Evolutionary conservation across 1,284 basidiomycete genomes (phyloP).

Genomic region (Heterobasidion parviporum): DNA sequence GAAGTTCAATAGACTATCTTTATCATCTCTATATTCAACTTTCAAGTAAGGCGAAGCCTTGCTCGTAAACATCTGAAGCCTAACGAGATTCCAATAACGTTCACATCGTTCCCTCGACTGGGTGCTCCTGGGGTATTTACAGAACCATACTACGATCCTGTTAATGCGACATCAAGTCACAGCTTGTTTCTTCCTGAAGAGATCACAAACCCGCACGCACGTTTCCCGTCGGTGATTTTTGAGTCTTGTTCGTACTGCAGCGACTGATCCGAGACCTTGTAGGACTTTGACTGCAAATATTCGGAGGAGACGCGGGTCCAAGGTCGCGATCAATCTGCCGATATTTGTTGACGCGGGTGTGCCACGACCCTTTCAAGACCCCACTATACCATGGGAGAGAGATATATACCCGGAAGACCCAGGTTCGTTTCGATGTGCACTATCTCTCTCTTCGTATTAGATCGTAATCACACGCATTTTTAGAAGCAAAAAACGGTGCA

Average conservation of each 20-base stretch:
- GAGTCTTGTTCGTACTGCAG: not conserved
- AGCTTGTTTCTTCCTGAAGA: conserved; percentile 94
- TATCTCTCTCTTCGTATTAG: not conserved
- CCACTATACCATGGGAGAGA: conserved; percentile 82
- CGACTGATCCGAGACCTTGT: not conserved
- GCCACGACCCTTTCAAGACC: conserved; percentile 84
- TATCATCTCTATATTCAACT: not conserved
- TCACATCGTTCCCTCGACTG: conserved; percentile 93
- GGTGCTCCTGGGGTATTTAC: conserved; percentile 88
- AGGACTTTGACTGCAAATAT: conserved; percentile 97
- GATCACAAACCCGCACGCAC: conserved; percentile 93
- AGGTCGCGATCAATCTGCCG: conserved; percentile 95
- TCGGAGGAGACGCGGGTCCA: conserved; percentile 80
- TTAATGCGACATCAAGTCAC: conserved; percentile 73
- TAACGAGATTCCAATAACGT: conserved; percentile 86
- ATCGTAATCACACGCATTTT: not conserved
- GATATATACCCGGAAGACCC: conserved; percentile 73
- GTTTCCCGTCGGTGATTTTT: conserved; percentile 76
- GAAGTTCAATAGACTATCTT: not conserved
- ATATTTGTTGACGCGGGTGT: conserved; percentile 88
- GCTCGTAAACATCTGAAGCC: conserved; percentile 77
- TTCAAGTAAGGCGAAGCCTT: conserved; percentile 56
- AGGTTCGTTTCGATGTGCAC: conserved; percentile 34
- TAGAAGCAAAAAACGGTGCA: conserved; percentile 83
- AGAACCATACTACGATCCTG: conserved; percentile 78